Percentiles rank a stretch among this genome's conserved stretches.
These are phyloP conservation scores for Phytophthora macrochlamydospora DNA, from an alignment of 352 stramenopile genomes.

Conservation along the genomic window DNA sequence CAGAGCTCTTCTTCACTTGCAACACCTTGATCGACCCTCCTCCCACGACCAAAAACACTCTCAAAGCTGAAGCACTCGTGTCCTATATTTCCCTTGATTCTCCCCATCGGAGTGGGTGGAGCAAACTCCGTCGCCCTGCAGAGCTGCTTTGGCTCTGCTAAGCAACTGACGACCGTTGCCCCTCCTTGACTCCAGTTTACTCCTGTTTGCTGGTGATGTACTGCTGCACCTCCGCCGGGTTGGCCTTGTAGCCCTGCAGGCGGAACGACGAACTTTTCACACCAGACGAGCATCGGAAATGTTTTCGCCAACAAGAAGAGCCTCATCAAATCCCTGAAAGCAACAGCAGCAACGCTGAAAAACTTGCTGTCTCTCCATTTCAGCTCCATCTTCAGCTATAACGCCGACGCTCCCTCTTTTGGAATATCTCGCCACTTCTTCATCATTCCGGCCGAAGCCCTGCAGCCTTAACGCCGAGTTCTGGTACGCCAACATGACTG, in stretches of 20 bases:
- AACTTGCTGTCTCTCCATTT: constrained; percentile 2
- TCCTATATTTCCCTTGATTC: constrained; percentile 27
- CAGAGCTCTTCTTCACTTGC: too few species aligned
- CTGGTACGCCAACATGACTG: constrained; percentile 83
- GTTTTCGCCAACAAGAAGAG: too few species aligned
- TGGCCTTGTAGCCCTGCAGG: constrained; percentile 76
- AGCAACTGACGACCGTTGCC: constrained; percentile 27
- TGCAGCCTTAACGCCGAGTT: constrained; percentile 80
- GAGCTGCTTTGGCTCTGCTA: constrained; percentile 4
- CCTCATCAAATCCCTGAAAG: too few species aligned
- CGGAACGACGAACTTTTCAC: background rate
- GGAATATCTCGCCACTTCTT: constrained; percentile 64
- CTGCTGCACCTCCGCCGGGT: constrained; percentile 65
- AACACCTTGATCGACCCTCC: too few species aligned
- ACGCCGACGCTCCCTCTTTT: background rate
- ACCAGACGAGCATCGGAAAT: background rate
- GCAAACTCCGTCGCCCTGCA: too few species aligned
- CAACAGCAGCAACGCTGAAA: too few species aligned
- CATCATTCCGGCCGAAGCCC: constrained; percentile 77
- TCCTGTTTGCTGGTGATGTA: constrained; percentile 5
- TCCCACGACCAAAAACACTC: too few species aligned
- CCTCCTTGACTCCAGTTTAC: constrained; percentile 59
- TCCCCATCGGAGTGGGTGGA: too few species aligned
- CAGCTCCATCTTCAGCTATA: constrained; percentile 6
- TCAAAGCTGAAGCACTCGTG: constrained; percentile 11